Base-by-base conservation (phyloP, 106 monocot species). In the Vanilla planifolia region DNA sequence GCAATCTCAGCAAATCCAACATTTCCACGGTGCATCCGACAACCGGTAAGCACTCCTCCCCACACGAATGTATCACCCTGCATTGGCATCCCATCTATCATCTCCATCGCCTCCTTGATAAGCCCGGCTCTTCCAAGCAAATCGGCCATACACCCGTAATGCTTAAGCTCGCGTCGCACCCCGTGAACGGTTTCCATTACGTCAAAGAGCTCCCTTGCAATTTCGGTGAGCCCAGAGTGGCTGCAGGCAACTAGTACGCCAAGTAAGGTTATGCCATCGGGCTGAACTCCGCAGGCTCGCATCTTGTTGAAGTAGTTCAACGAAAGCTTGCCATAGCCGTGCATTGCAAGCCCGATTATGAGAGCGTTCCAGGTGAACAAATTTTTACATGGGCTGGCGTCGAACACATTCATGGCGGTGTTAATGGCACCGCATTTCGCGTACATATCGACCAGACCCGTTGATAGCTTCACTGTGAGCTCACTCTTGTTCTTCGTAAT, bases 141-240 rank as follows among this genome's bases (percentile, higher is more conserved):
- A 56, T 82, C 87, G 0, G 79, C 68, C 87, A 88, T 82, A 73
- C 87, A 88, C 1, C 82, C 87, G 15, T 79, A 82, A 15, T 88
- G 87, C 69, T 88, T 88, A 42, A 83, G 72, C 73, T 88, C 79
- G 0, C 60, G 71, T 14, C 35, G 6, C 2, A 88, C 76, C 0
- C 73, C 72, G 5, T 77, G 61, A 24, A 63, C 69, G 0, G 45
- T 37, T 43, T 67, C 76, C 79, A 88, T 82, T 52, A 73, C 73
- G 6, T 48, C 52, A 22, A 88, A 88, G 11, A 88, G 2, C 29
- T 33, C 40, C 43, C 48, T 34, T 3, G 79, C 88, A 15, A 1
- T 48, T 14, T 76, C 73, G 2, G 64, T 41, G 2, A 76, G 47
- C 4, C 88, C 83, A 1, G 65, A 29, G 16, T 82, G 88, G 67